Evolutionary conservation across 225 moss, liverwort and hornwort genomes (phyloP), one percentile per base, ranked within the genome.

Genomic region (Lunularia cruciata): DNA sequence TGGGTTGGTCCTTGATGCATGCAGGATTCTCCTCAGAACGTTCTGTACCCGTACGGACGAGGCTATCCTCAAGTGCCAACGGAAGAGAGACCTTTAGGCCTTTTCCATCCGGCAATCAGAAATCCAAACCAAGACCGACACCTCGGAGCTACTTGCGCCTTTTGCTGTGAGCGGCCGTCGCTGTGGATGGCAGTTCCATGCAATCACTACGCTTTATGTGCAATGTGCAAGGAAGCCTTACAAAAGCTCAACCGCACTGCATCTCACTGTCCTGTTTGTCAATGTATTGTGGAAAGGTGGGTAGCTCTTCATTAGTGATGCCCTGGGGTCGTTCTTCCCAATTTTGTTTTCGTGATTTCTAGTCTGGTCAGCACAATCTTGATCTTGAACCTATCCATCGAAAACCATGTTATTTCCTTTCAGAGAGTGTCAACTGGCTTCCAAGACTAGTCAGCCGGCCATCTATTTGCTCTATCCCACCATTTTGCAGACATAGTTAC

Each of bases 131-230:
- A 61, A 71, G 70, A 73, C 57, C 80, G 19, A 75, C n/a, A 32
- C 26, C 40, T 74, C 64, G 85, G 81, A 38, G 22, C 46, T 8
- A 49, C 61, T 19, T 94, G 94, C 64, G 87, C 81, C 46, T 75
- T 82, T 53, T 94, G 94, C 85, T 70, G 78, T 39, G 82, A 89
- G 65, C 84, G 91, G 53, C 79, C 79, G 77, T 87, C 91, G 60
- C 36, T 94, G 38, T 94, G 94, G 94, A 77, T 86, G 70, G 91
- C 89, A 45, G 78, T 91, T 74, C 94, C 94, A 23, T 94, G 94
- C 72, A 79, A 86, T 71, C 94, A 94, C 76, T 73, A 75, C 63
- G 83, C 75, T 36, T 46, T 94, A 58, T 94, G 94, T 56, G 78
- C 89, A 56, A 20, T 75, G 25, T 94, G 94, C 89, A 94, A 89